Conservation (phyloP, 2,329 filamentous ascomycete species). For the Penicillium sp. region DNA sequence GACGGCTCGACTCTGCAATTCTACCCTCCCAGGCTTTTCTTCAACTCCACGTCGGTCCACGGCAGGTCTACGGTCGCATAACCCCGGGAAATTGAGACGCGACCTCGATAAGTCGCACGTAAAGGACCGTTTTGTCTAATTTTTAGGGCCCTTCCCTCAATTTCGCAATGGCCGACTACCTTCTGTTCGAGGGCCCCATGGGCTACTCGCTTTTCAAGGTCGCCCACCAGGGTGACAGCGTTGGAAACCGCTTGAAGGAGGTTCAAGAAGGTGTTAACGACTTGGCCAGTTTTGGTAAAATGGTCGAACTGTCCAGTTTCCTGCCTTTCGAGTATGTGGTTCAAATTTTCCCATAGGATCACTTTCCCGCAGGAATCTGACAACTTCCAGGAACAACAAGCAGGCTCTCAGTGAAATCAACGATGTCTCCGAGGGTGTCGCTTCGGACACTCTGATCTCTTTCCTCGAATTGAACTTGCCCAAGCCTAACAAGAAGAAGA, state of each 20-base stretch:
- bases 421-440: constrained; percentile 85
- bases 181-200: constrained; percentile 86
- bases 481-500: constrained; percentile 89
- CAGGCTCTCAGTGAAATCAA: constrained; percentile 93
- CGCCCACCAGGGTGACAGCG: constrained; percentile 76
- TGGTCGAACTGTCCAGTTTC: constrained; percentile 86
- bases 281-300: constrained; percentile 90
- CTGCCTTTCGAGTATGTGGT: constrained; percentile 74
- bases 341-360: constrained; percentile 4
- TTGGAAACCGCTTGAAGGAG: constrained; percentile 86
- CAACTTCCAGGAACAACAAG: constrained; percentile 46
- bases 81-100: too few relatives aligned
- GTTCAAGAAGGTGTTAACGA: constrained; percentile 79
- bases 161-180: constrained; percentile 58
- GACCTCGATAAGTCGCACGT: too few relatives aligned
- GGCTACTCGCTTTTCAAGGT: constrained; percentile 97
- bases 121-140: too few relatives aligned
- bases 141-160: too few relatives aligned
- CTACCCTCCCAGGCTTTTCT: too few relatives aligned
- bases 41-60: too few relatives aligned
- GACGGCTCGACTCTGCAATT: too few relatives aligned
- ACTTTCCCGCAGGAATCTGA: too few relatives aligned
- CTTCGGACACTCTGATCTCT: constrained; percentile 80
- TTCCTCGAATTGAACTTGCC: constrained; percentile 91
- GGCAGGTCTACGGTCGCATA: too few relatives aligned